Evolutionary conservation across 805 yeast genomes (phyloP).

Genomic region (Cyberlindnera misumaiensis): DNA sequence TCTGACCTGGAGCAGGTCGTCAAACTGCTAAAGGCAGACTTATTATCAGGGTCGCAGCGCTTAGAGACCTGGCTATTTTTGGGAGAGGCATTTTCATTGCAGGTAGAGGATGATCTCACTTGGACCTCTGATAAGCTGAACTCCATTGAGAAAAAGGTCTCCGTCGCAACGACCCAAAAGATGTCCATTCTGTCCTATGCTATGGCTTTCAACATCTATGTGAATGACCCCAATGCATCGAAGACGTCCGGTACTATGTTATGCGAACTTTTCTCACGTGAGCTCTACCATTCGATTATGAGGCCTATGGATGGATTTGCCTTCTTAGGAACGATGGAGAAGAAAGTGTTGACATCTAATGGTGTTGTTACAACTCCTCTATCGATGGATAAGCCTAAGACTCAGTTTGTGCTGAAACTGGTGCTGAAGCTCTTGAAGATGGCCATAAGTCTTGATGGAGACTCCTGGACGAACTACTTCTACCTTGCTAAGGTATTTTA

Average conservation of each 20-base stretch:
- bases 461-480: conserved; percentile 59
- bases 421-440: conserved; percentile 38
- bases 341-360: conserved; percentile 18
- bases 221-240: conserved; percentile 14
- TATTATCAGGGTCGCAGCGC: conserved; percentile 57
- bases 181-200: conserved; percentile 66
- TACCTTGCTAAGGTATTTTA: conserved; percentile 51
- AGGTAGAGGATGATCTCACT: conserved; percentile 85
- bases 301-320: conserved; percentile 62
- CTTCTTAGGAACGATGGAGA: conserved; percentile 27
- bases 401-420: conserved; percentile 23
- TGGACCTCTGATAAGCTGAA: conserved; percentile 86
- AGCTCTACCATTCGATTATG: conserved; percentile 36
- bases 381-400: conserved; percentile 3
- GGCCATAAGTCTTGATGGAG: conserved; percentile 36
- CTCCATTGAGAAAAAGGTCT: conserved; percentile 48
- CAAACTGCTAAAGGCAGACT: conserved; percentile 56
- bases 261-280: conserved; percentile 50
- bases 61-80: conserved; percentile 83
- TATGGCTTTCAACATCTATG: conserved; percentile 54
- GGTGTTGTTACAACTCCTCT: conserved; percentile 2
- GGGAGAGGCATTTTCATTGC: conserved; percentile 69
- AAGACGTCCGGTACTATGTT: conserved; percentile 36
- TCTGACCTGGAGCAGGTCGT: conserved; percentile 77
- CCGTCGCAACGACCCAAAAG: conserved; percentile 59